Evolutionary conservation across 305 asterid genomes (phyloP), one percentile per base, ranked within the genome.

Genomic region (Fraxinus platypoda): DNA sequence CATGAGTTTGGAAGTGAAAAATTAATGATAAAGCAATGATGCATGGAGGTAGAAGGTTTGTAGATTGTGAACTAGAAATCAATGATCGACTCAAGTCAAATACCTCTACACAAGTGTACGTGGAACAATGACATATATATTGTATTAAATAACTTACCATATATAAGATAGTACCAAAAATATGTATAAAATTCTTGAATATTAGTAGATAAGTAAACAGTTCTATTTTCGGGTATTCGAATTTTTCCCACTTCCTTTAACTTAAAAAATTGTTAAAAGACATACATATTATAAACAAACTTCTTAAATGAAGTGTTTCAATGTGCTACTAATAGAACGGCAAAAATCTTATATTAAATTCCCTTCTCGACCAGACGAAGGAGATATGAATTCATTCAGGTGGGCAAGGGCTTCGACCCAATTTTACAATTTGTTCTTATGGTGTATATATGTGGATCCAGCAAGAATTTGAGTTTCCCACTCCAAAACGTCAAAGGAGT

Each of bases 401-500:
- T 46, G 57, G 57, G 19, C n/a, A 12, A 46, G 57, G 57, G 57
- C 57, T 46, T 46, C 6, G 0, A 46, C 57, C 19, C 57, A 2
- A 46, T 46, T 46, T 8, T 46, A 46, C 57, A 46, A 3, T 46
- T 46, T 46, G 7, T 13, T 46, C 6, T 23, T 21, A 9, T 62
- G 30, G 30, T 62, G 3, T 11, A 11, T 43, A 59, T 59, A 62
- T 23, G 31, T 62, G 72, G 17, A 31, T 70, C 75, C 38, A 30
- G 75, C 41, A 30, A 13, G 41, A n/a, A 31, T 70, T 28, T 70
- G n/a, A 75, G 80, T 46, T 81, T 75, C 46, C 35, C 33, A 9
- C 80, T 33, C 80, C 76, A 37, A 81, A 81, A 75, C 76, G 76
- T 75, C 35, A 75, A 26, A 75, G 75, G 74, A 33, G 72, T 19